Evolutionary conservation across 495 filamentous ascomycete species (phyloP).

Genomic region (Barbatosphaeria neglecta): DNA sequence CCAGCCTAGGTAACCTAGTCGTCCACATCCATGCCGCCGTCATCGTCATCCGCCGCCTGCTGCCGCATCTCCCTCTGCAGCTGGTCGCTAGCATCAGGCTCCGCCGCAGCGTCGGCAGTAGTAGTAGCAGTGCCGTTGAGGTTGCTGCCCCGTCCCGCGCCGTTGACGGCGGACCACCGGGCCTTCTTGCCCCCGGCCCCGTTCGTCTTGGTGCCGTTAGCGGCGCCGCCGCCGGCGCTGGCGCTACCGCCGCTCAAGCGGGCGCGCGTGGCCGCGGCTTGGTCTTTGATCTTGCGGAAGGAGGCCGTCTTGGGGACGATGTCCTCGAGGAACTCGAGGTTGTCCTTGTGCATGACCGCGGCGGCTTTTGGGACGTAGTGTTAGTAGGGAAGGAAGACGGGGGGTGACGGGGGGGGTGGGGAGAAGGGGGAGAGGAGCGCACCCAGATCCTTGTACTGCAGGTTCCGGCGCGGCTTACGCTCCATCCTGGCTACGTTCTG

Average conservation of each 20-base stretch:
- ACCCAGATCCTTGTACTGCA: conserved; percentile 95
- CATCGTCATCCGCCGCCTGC: conserved; percentile 16
- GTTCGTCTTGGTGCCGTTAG: conserved; percentile 1
- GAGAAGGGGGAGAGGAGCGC: conserved; percentile 2
- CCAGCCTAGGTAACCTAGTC: too few species aligned
- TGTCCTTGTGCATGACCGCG: conserved; percentile 79
- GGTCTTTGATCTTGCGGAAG: conserved; percentile 65
- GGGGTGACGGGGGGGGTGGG: neutral
- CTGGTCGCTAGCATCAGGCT: conserved; percentile 29
- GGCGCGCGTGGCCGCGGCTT: conserved; percentile 27
- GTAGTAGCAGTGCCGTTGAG: neutral
- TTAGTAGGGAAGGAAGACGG: neutral
- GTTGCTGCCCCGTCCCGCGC: neutral
- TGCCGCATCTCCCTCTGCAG: conserved; percentile 36
- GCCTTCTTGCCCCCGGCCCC: conserved; percentile 20
- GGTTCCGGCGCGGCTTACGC: conserved; percentile 79
- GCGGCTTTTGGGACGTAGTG: conserved; percentile 45
- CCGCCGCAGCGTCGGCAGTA: neutral
- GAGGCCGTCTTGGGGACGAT: conserved; percentile 76
- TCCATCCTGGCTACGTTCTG: conserved; percentile 84
- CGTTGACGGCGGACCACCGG: conserved; percentile 13
- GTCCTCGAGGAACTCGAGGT: conserved; percentile 90
- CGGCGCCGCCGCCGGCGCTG: conserved; percentile 1
- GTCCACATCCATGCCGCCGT: conserved; percentile 48
- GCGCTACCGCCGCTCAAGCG: conserved; percentile 18